Base-by-base conservation (phyloP, 192 early-diverging fungal species). In the Mortierella antarctica region DNA sequence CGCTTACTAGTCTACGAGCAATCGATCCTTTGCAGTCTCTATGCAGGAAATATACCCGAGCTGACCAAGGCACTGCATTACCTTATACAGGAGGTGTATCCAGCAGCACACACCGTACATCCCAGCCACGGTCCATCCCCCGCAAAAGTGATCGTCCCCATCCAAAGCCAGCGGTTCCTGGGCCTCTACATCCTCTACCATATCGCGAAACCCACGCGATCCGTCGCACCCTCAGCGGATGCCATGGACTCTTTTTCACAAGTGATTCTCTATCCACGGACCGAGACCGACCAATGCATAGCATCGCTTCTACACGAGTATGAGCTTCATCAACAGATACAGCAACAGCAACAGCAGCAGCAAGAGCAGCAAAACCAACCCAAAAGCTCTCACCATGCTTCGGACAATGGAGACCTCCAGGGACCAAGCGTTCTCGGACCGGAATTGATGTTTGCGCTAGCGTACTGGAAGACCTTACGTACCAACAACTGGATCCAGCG, bases 31-130 rank as follows among this genome's bases (percentile, higher is more conserved):
- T 62, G 15, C 48, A 80, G 77, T 62, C 54, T 80, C 6, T 80
- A 80, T 18, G 77, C 77, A 39, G 54, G 57, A 18, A 67, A 80
- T 63, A 72, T 67, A 64, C 77, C 77, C 21, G 77, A 80, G 70
- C 39, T 80, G 58, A 80, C 77, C 14, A 80, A 80, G 31, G 70
- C 70, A 12, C 57, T 80, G 5, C 52, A 72, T 20, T 53, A 72
- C 15, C 70, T 80, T 7, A 69, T 79, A 5, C 75, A 79, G 39
- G 63, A 71, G 11, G 31, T 79, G 1, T 69, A 79, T 6, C 75
- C 75, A n/a, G 44, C 7, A 5, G 55, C 51, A n/a, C 67, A 79
- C 41, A 56, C 20, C 51, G 14, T 20, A 13, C 39, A 23, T 7
- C 57, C 56, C 9, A 17, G 12, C 49, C 3, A 5, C 57, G 18